Evolutionary conservation across 2,329 filamentous ascomycete species (phyloP), one percentile per base, ranked within the genome.

Genomic region (Cladosporium sphaerospermum): DNA sequence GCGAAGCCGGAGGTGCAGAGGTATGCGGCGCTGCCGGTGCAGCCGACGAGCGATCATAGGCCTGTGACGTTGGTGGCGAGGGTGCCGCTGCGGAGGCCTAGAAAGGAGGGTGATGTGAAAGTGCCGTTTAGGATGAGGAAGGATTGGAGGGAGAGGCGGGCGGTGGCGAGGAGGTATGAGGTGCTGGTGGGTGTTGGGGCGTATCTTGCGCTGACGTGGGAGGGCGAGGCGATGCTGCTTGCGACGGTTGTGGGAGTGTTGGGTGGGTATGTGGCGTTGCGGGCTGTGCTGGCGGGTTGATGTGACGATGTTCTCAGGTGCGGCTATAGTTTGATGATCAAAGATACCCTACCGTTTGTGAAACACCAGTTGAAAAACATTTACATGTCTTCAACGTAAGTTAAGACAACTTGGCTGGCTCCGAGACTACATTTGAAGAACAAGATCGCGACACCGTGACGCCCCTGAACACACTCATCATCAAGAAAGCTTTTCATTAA

Each of bases 1-100:
- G 54, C 59, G 10, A 59, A 66, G 9, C 61, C 71, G 78, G 77
- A 89, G n/a, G 69, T 82, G 3, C 71, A 78, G 28, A 73, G 70
- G 19, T 97, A 97, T 69, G 78, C 83, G 13, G 82, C 87, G 13
- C 75, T 97, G 28, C 89, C 91, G 1, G 73, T 95, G 2, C 80
- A 95, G 56, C 77, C 81, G n/a, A 88, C 85, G 8, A 93, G 88
- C 51, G 93, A 99, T 67, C 93, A 99, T 71, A 82, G 89, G 31
- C 80, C 90, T 6, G 93, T 97, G 2, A 87, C 83, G 45, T 75
- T 96, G 19, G 81, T 86, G 3, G 75, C 84, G 7, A 73, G 75
- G 0, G 78, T 96, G 13, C 85, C 88, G 11, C 57, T 69, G 9
- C 23, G 6, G 66, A 73, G 46, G 43, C 36, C 61, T 33, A 51